Conservation (phyloP, 73 alveolate genomes). For the Diophrys sp. region DNA sequence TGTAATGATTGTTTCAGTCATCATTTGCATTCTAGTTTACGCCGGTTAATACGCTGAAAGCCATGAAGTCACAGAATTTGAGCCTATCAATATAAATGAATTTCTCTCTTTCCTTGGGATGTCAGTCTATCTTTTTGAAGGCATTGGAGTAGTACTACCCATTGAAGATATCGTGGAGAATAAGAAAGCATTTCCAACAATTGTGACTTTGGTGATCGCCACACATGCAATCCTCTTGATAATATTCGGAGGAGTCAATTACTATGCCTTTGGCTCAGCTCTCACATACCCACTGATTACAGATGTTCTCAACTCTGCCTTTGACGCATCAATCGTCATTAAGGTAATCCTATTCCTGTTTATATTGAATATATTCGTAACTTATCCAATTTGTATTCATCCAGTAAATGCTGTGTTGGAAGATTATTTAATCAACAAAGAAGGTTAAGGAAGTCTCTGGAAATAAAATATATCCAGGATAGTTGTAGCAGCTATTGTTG, state of each 20-base stretch:
- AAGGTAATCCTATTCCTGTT: neutral
- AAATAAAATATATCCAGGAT: neutral
- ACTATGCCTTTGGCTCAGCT: neutral
- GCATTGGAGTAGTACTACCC: constrained; percentile 57
- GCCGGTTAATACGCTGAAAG: no score
- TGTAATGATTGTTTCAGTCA: no score
- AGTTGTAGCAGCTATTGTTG: neutral
- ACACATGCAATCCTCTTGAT: constrained; percentile 13
- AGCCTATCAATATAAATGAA: neutral
- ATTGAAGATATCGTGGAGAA: constrained; percentile 32
- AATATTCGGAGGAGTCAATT: constrained; percentile 36
- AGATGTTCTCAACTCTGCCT: neutral
- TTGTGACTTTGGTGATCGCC: constrained; percentile 11
- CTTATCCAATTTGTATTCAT: constrained; percentile 4
- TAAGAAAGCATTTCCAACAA: constrained; percentile 24
- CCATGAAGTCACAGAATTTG: neutral
- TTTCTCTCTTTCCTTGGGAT: constrained; percentile 32
- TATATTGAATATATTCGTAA: neutral
- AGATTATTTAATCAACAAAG: neutral
- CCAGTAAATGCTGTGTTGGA: neutral
- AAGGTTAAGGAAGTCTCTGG: constrained; percentile 3
- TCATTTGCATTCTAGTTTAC: no score
- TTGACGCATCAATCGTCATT: neutral
- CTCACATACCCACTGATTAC: constrained; percentile 6
- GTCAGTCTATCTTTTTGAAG: constrained; percentile 57